Evolutionary conservation across 305 asterid species (phyloP).

Genomic region (Fraxinus xanthoxyloides): DNA sequence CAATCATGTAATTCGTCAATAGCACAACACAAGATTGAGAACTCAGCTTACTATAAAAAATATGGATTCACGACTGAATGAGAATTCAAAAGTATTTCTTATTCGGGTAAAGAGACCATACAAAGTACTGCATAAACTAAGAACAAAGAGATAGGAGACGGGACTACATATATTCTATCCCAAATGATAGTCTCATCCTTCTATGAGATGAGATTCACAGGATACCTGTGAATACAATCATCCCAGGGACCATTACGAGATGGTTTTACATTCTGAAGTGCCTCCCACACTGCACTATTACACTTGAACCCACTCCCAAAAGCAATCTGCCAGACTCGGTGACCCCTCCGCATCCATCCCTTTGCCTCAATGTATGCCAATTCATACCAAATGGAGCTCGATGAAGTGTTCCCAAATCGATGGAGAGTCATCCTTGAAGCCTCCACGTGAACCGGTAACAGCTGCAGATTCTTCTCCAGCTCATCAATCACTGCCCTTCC

Average conservation of each 20-base stretch:
- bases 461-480: slow-evolving; percentile 78
- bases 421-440: slow-evolving; percentile 87
- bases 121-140: slow-evolving; percentile 23
- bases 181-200: slow-evolving; percentile 7
- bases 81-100: too few species aligned
- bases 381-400: slow-evolving; percentile 91
- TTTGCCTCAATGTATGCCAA: slow-evolving; percentile 78
- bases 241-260: slow-evolving; percentile 63
- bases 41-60: too few species aligned
- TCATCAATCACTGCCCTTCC: slow-evolving; percentile 93
- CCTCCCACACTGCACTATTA: slow-evolving; percentile 85
- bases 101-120: neutral
- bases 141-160: neutral
- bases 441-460: slow-evolving; percentile 62
- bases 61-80: too few species aligned
- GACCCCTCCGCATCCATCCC: slow-evolving; percentile 63
- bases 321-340: slow-evolving; percentile 86
- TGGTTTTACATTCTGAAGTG: slow-evolving; percentile 57
- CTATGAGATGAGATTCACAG: slow-evolving; percentile 53
- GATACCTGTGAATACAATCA: slow-evolving; percentile 75
- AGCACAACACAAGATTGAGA: too few species aligned
- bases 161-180: slow-evolving; percentile 9
- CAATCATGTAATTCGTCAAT: too few species aligned
- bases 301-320: slow-evolving; percentile 88
- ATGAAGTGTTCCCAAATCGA: slow-evolving; percentile 83